These are phyloP conservation scores for Pyrenophora teres DNA, from an alignment of 2,329 filamentous ascomycete species.

Conservation along the genomic window DNA sequence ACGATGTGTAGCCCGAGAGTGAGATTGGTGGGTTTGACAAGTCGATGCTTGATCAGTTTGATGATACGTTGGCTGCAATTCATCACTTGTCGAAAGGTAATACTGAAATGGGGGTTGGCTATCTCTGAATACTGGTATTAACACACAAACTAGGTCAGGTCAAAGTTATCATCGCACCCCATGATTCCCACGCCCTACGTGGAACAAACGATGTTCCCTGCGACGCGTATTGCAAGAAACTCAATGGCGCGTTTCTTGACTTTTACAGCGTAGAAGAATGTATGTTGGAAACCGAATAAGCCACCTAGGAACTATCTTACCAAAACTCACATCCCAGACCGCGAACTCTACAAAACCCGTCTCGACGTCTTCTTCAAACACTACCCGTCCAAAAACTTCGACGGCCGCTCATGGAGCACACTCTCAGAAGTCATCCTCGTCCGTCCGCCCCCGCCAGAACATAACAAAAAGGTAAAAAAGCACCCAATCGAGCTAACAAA, in stretches of 20 bases:
- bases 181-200: conserved; percentile 42
- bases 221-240: conserved; percentile 42
- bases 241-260: conserved; percentile 40
- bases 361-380: conserved; percentile 43
- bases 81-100: conserved; percentile 42
- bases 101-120: too few relatives aligned
- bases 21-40: conserved; percentile 40
- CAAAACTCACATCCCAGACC: conserved; percentile 18
- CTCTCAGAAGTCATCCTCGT: conserved; percentile 40
- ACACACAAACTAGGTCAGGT: too few relatives aligned
- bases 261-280: conserved; percentile 42
- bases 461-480: too few relatives aligned
- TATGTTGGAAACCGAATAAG: conserved; percentile 11
- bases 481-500: conserved; percentile 2
- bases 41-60: conserved; percentile 40
- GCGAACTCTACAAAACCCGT: conserved; percentile 38
- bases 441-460: too few relatives aligned
- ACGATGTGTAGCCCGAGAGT: conserved; percentile 29
- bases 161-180: conserved; percentile 45
- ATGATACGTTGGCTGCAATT: conserved; percentile 43
- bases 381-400: conserved; percentile 44
- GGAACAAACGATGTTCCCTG: conserved; percentile 39
- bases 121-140: too few relatives aligned
- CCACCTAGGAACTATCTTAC: not conserved
- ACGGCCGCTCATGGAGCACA: conserved; percentile 34